These are phyloP conservation scores for Peronospora belbahrii DNA, from an alignment of 352 stramenopile genomes.

Conservation along the genomic window DNA sequence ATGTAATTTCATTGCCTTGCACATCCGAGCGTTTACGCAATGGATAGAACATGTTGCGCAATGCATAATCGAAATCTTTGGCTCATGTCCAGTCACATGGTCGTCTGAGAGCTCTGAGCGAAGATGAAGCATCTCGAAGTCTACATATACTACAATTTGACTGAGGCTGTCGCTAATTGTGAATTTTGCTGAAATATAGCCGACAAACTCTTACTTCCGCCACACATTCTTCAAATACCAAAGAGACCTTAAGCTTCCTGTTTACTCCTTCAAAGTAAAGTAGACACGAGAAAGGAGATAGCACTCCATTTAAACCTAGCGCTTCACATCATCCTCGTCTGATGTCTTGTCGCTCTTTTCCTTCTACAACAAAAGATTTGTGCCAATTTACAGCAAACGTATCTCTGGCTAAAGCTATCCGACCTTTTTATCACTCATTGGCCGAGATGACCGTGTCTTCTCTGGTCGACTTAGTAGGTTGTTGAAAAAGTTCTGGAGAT, in stretches of 20 bases:
- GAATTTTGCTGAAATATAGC: too few relatives aligned
- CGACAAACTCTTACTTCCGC: not conserved
- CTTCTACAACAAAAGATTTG: conserved; percentile 29
- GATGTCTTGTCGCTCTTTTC: conserved; percentile 59
- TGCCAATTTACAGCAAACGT: not conserved
- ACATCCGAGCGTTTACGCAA: too few relatives aligned
- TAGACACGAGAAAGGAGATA: not conserved
- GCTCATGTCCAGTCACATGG: too few relatives aligned
- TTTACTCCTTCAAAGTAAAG: not conserved
- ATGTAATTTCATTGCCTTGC: too few relatives aligned
- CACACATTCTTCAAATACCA: not conserved
- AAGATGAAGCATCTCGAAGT: too few relatives aligned
- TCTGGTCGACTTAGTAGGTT: conserved; percentile 78
- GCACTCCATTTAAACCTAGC: not conserved
- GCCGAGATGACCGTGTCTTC: conserved; percentile 67
- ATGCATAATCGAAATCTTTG: too few relatives aligned
- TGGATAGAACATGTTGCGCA: too few relatives aligned
- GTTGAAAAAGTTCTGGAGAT: conserved; percentile 85
- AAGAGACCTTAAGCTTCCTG: not conserved
- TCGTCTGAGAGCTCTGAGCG: too few relatives aligned
- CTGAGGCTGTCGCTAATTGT: too few relatives aligned
- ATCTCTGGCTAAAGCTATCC: not conserved
- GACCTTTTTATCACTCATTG: conserved; percentile 63
- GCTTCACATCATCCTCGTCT: conserved; percentile 50
- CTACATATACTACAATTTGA: too few relatives aligned